These are phyloP conservation scores for Meyerozyma athensensis DNA, from an alignment of 1,139 yeast species.

Conservation along the genomic window DNA sequence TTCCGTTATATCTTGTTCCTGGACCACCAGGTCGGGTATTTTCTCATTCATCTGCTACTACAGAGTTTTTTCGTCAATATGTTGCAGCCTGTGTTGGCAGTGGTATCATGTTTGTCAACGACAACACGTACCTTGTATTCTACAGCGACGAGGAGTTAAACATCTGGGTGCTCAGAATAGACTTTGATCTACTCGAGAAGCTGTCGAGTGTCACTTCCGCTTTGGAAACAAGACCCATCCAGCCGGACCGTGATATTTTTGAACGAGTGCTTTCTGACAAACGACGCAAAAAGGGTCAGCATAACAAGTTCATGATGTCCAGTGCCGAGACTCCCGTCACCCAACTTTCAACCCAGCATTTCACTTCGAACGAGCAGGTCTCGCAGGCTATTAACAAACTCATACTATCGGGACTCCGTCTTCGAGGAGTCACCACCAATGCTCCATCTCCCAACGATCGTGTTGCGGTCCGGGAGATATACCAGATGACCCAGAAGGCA, in stretches of 20 bases:
- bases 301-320: conserved; percentile 14
- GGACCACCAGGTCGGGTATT: conserved; percentile 23
- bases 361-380: conserved; percentile 29
- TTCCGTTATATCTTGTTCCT: conserved; percentile 29
- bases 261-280: conserved; percentile 34
- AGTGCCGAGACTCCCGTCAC: conserved; percentile 7
- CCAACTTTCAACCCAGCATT: conserved; percentile 15
- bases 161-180: not conserved
- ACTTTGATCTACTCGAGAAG: not conserved
- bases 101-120: not conserved
- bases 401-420: conserved; percentile 38
- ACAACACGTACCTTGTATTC: conserved; percentile 1
- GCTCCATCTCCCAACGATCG: conserved; percentile 26
- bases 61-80: conserved; percentile 21
- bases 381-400: conserved; percentile 31
- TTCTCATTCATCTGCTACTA: conserved; percentile 20
- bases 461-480: conserved; percentile 35
- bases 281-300: conserved; percentile 12
- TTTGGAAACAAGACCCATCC: conserved; percentile 1
- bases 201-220: not conserved
- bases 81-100: conserved; percentile 11
- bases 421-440: conserved; percentile 35
- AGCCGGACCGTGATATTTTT: conserved; percentile 21
- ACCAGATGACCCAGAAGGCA: conserved; percentile 40
- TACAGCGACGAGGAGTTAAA: not conserved